Percentiles rank a stretch among this genome's conserved stretches.
Conservation (phyloP, 1,284 basidiomycete species). For the Bjerkandera adusta region DNA sequence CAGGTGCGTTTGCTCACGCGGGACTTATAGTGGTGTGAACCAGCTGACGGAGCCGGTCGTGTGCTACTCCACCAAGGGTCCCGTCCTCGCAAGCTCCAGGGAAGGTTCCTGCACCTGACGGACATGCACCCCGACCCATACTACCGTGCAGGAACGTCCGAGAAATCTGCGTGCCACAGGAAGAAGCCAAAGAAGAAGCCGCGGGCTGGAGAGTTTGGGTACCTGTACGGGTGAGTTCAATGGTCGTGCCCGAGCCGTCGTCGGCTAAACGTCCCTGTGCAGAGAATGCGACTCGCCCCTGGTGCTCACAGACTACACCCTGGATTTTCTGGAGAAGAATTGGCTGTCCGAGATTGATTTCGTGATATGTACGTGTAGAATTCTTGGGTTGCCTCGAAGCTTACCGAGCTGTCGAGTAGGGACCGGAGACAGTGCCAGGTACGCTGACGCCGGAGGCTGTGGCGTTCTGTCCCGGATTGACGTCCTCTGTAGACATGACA, state of each 20-base stretch:
- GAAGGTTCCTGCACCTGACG: conserved; percentile 76
- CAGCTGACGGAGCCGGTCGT: neutral
- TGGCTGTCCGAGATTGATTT: conserved; percentile 89
- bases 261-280: conserved; percentile 11
- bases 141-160: conserved; percentile 49
- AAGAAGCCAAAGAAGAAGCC: conserved; percentile 55
- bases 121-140: conserved; percentile 80
- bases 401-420: conserved; percentile 41
- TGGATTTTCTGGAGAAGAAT: conserved; percentile 78
- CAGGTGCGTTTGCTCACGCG: conserved; percentile 6
- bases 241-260: conserved; percentile 2
- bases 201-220: conserved; percentile 56
- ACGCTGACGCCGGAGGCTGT: neutral
- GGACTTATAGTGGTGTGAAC: neutral
- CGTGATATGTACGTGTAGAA: conserved; percentile 58
- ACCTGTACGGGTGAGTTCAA: conserved; percentile 57
- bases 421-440: conserved; percentile 94
- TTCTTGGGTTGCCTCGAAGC: neutral
- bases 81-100: conserved; percentile 50
- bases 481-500: conserved; percentile 70
- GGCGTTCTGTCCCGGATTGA: neutral
- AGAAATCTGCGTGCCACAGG: conserved; percentile 62
- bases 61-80: conserved; percentile 13
- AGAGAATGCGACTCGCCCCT: conserved; percentile 89
- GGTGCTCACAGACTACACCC: conserved; percentile 74